A percentile compares a stretch with the other conserved stretches of the same genome.
phyloP scores from a whole-genome alignment of 2,329 filamentous ascomycete species.

The Ophiocordyceps camponoti-saundersi region DNA sequence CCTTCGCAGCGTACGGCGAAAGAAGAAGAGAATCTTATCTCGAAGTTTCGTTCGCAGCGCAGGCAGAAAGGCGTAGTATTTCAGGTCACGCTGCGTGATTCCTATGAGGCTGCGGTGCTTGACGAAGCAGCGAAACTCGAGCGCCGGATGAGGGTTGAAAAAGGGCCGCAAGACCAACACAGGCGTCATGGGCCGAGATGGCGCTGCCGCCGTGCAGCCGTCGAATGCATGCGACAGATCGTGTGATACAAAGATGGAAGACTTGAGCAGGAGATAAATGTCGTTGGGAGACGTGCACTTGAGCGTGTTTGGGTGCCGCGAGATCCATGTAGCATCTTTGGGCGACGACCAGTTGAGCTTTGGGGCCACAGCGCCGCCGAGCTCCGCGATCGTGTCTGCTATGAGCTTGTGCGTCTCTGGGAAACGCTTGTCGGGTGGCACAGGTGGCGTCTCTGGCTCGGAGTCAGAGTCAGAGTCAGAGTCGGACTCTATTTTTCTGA shows the following conservation, averaged over 20 bases:
- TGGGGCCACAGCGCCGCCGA: slow-evolving; percentile 74
- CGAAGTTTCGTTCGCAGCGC: slow-evolving; percentile 47
- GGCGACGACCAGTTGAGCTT: slow-evolving; percentile 97
- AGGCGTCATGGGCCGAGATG: slow-evolving; percentile 42
- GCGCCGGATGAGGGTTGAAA: slow-evolving; percentile 72
- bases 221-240: slow-evolving; percentile 90
- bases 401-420: slow-evolving; percentile 62
- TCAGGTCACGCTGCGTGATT: slow-evolving; percentile 77
- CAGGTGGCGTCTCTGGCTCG: slow-evolving; percentile 31
- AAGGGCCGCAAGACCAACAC: slow-evolving; percentile 76
- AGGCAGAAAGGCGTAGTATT: slow-evolving; percentile 70
- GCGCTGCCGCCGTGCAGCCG: slow-evolving; percentile 30
- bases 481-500: neutral
- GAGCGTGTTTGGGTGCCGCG: slow-evolving; percentile 67
- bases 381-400: slow-evolving; percentile 57
- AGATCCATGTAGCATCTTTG: slow-evolving; percentile 91
- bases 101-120: slow-evolving; percentile 64
- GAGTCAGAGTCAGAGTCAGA: slow-evolving; percentile 19
- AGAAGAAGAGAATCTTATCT: slow-evolving; percentile 58
- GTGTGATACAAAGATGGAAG: slow-evolving; percentile 85
- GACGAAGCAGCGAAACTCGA: slow-evolving; percentile 94
- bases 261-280: slow-evolving; percentile 85
- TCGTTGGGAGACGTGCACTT: slow-evolving; percentile 82
- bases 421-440: slow-evolving; percentile 40
- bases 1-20: slow-evolving; percentile 52